Evolutionary conservation across 139 green algal species (phyloP).

Genomic region (Klebsormidium nitens): DNA sequence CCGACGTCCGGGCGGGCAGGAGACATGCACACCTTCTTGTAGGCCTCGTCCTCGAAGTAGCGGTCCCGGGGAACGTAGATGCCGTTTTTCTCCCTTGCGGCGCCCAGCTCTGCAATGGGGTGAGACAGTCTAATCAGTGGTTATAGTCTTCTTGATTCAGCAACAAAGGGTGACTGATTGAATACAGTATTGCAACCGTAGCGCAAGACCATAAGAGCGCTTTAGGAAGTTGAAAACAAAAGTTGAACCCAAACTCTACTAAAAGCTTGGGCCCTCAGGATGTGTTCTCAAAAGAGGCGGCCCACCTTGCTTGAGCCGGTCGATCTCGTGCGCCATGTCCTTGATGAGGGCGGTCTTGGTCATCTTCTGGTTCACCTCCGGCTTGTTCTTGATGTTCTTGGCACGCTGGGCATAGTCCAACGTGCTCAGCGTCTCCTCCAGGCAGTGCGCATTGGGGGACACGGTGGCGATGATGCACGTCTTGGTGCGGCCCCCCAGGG

Average conservation of each 20-base stretch:
- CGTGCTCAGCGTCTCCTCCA: slow-evolving; percentile 95
- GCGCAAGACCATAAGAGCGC: no score
- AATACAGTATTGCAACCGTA: no score
- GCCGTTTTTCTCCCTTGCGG: slow-evolving; percentile 88
- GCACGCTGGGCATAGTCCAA: slow-evolving; percentile 95
- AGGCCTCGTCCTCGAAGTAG: slow-evolving; percentile 60
- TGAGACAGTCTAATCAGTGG: not conserved
- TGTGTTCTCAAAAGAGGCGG: no score
- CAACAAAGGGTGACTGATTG: no score
- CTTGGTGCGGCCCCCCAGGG: slow-evolving; percentile 77
- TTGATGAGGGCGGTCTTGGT: slow-evolving; percentile 91
- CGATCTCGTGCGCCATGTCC: slow-evolving; percentile 85
- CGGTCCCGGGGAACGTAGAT: slow-evolving; percentile 69
- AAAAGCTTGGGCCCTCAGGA: no score
- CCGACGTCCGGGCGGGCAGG: no score
- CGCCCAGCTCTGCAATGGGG: slow-evolving; percentile 50
- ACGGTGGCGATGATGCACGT: slow-evolving; percentile 99
- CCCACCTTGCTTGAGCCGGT: slow-evolving; percentile 70
- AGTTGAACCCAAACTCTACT: no score
- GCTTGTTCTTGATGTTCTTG: slow-evolving; percentile 97
- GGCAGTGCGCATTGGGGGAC: slow-evolving; percentile 73
- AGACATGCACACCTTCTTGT: slow-evolving; percentile 50
- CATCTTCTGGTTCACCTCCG: slow-evolving; percentile 74
- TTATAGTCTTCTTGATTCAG: no score
- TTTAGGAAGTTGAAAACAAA: no score